A percentile compares a stretch with the other conserved stretches of the same genome.
phyloP scores from a whole-genome alignment of 352 stramenopile genomes.

The Pythium rhizo-oryzae region DNA sequence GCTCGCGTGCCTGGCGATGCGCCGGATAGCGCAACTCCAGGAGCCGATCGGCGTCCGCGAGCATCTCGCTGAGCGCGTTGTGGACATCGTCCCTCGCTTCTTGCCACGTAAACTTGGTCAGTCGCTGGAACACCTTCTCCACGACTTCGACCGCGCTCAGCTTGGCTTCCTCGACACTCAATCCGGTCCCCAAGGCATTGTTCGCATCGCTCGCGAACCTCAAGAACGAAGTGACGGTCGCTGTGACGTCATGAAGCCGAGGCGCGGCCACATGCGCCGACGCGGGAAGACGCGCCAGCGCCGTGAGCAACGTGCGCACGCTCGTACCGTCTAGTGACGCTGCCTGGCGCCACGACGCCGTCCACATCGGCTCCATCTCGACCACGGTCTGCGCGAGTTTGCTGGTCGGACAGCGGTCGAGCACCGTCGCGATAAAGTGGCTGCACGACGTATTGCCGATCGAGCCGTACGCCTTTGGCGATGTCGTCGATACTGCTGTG shows the following conservation, averaged over 20 bases:
- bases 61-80: conserved; percentile 56
- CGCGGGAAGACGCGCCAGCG: conserved; percentile 52
- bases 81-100: conserved; percentile 57
- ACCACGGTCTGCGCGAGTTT: conserved; percentile 41
- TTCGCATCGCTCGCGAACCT: conserved; percentile 14
- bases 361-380: conserved; percentile 42
- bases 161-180: conserved; percentile 43
- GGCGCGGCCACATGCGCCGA: conserved; percentile 40
- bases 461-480: conserved; percentile 4
- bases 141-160: conserved; percentile 47
- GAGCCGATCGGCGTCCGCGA: conserved; percentile 46
- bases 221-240: conserved; percentile 36
- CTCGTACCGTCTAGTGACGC: conserved; percentile 39
- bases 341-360: conserved; percentile 46
- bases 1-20: conserved; percentile 52
- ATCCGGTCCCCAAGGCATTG: conserved; percentile 6
- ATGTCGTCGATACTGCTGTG: not conserved
- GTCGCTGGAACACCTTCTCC: conserved; percentile 37
- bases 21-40: conserved; percentile 46
- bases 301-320: conserved; percentile 44
- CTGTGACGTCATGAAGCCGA: conserved; percentile 35
- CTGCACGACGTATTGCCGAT: conserved; percentile 32
- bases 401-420: conserved; percentile 46
- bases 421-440: conserved; percentile 48
- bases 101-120: conserved; percentile 80